These are phyloP conservation scores for Pichia sp. DNA, from an alignment of 1,139 yeast genomes.

Conservation along the genomic window DNA sequence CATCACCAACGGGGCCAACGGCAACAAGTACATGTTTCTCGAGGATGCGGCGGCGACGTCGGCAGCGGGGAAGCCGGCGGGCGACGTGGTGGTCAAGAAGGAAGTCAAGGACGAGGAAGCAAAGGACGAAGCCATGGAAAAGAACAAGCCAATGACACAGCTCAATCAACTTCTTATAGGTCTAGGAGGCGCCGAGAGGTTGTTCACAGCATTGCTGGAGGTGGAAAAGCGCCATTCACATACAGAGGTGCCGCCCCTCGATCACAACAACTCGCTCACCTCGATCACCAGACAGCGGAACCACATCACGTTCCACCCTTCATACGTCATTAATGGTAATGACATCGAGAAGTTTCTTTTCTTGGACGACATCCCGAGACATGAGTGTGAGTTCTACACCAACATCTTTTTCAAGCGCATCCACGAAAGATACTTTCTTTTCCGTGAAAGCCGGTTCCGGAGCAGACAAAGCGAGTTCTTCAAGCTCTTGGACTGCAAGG, in stretches of 20 bases:
- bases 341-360: conserved; percentile 27
- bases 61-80: too few species aligned
- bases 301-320: conserved; percentile 2
- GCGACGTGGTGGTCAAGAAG: background rate
- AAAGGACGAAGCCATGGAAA: background rate
- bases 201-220: conserved; percentile 33
- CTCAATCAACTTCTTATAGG: conserved; percentile 15
- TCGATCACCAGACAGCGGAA: conserved; percentile 5
- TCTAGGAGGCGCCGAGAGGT: conserved; percentile 30
- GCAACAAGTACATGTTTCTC: background rate
- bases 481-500: conserved; percentile 13
- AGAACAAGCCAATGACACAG: background rate
- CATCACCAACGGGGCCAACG: background rate
- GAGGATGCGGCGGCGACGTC: background rate
- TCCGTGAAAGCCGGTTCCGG: conserved; percentile 31
- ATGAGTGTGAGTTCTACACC: conserved; percentile 31
- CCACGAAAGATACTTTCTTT: conserved; percentile 34
- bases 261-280: conserved; percentile 8
- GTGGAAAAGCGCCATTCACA: conserved; percentile 29
- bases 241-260: conserved; percentile 13
- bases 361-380: conserved; percentile 22
- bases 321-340: conserved; percentile 10
- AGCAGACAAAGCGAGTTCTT: conserved; percentile 28
- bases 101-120: background rate
- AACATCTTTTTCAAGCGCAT: conserved; percentile 33